Percentiles rank a stretch among this genome's conserved stretches.
Conservation (phyloP, 2,329 filamentous ascomycete species). For the Fusarium tuaranense region DNA sequence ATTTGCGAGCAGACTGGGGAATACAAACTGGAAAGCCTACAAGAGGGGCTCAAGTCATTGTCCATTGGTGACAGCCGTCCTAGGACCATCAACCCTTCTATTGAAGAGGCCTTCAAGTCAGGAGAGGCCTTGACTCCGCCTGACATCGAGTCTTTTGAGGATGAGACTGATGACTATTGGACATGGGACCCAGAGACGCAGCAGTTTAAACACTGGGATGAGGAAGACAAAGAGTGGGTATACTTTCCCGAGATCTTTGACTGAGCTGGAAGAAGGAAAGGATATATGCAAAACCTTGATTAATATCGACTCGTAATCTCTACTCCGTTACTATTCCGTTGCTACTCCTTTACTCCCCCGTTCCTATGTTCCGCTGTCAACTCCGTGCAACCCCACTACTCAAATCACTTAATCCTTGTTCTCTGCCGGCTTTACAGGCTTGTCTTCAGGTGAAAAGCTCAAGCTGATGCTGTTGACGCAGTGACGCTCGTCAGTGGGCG, state of each 20-base stretch:
- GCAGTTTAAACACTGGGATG: constrained; percentile 41
- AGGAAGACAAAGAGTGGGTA: constrained; percentile 34
- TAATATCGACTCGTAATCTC: background rate
- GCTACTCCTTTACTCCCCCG: background rate
- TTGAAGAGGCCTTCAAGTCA: constrained; percentile 32
- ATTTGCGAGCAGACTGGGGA: background rate
- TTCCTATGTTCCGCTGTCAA: constrained; percentile 2
- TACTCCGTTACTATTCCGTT: background rate
- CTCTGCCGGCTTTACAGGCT: constrained; percentile 51
- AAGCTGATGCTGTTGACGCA: constrained; percentile 96
- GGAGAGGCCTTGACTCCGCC: constrained; percentile 33
- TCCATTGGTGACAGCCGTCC: background rate
- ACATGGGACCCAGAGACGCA: constrained; percentile 30
- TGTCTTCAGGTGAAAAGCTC: constrained; percentile 79
- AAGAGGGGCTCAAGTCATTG: constrained; percentile 11
- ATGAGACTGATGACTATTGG: constrained; percentile 40
- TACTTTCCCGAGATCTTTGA: constrained; percentile 43
- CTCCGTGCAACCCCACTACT: background rate
- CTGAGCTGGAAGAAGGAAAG: constrained; percentile 15
- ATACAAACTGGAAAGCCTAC: constrained; percentile 9
- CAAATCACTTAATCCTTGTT: constrained; percentile 49
- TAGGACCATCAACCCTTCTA: background rate
- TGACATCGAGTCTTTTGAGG: constrained; percentile 34
- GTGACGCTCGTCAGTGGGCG: constrained; percentile 94
- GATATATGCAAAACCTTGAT: background rate